Conservation (phyloP, 75 land plant species). For the Isoetes taiwanensis region DNA sequence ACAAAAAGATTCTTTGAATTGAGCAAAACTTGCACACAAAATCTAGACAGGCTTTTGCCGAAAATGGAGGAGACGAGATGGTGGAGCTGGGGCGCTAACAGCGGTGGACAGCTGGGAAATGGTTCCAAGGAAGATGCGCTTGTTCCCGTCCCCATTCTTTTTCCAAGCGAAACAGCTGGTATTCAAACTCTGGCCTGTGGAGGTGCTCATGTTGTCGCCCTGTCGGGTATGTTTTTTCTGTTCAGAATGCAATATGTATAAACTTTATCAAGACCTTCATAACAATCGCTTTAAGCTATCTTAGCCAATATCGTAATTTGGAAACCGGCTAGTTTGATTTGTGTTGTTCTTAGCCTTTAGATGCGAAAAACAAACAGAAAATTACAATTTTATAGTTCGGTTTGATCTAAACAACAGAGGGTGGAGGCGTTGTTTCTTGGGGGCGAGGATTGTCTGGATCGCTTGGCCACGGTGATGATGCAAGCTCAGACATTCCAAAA, state of each 20-base stretch:
- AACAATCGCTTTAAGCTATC: neutral
- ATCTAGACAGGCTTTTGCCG: too few species aligned
- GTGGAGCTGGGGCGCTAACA: slow-evolving; percentile 98
- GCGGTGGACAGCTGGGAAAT: slow-evolving; percentile 73
- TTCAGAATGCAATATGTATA: neutral
- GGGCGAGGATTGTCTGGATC: slow-evolving; percentile 75
- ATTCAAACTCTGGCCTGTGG: slow-evolving; percentile 56
- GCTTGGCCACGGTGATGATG: slow-evolving; percentile 66
- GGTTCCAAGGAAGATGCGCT: slow-evolving; percentile 35
- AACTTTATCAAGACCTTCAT: neutral
- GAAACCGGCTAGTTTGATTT: neutral
- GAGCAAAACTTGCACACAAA: too few species aligned
- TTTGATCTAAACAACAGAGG: slow-evolving; percentile 9
- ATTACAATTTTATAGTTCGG: neutral
- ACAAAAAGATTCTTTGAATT: too few species aligned
- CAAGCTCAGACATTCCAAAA: slow-evolving; percentile 30
- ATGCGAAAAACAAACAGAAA: too few species aligned
- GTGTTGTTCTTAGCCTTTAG: neutral
- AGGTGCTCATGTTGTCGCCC: slow-evolving; percentile 75
- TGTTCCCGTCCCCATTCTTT: slow-evolving; percentile 35
- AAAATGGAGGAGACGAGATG: neutral
- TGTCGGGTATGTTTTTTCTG: slow-evolving; percentile 23
- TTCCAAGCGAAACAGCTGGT: neutral
- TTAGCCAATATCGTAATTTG: neutral
- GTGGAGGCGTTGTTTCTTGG: slow-evolving; percentile 59